Evolutionary conservation across 768 basidiomycete genomes (phyloP).

Genomic region (Leccinum obscurum): DNA sequence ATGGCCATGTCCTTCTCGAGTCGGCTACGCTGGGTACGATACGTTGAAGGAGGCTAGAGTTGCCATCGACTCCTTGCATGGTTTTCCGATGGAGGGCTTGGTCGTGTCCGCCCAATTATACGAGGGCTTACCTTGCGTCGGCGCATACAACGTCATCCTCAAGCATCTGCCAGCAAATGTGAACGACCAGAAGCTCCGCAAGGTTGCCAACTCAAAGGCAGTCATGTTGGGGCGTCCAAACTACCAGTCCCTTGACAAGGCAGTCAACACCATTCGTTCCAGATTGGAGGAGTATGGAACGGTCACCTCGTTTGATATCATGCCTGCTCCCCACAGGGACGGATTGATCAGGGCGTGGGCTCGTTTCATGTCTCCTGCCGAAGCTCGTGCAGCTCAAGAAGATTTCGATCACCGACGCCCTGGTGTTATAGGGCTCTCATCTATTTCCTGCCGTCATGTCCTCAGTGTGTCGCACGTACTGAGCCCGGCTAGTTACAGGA

Average conservation of each 20-base stretch:
- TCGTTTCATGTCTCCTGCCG: conserved; percentile 48
- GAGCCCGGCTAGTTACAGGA: conserved; percentile 36
- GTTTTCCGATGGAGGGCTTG: conserved; percentile 37
- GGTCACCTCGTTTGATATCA: conserved; percentile 43
- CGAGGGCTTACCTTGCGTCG: conserved; percentile 57
- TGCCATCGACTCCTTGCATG: conserved; percentile 47
- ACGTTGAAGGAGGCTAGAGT: conserved; percentile 47
- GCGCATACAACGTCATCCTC: conserved; percentile 61
- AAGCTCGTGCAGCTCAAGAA: conserved; percentile 52
- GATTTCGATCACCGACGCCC: conserved; percentile 50
- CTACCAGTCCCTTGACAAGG: conserved; percentile 37
- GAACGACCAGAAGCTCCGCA: conserved; percentile 41
- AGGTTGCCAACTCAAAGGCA: conserved; percentile 48
- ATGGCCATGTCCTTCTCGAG: conserved; percentile 58
- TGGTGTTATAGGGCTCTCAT: conserved; percentile 44
- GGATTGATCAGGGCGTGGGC: conserved; percentile 56
- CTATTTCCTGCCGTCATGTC: conserved; percentile 52
- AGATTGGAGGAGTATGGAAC: conserved; percentile 41
- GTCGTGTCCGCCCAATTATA: conserved; percentile 51
- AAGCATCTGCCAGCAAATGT: conserved; percentile 49
- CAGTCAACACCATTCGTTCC: conserved; percentile 38
- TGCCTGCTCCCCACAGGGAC: conserved; percentile 50
- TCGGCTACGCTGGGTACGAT: conserved; percentile 65
- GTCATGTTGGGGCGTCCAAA: conserved; percentile 54
- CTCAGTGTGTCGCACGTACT: conserved; percentile 52